Percentiles rank a stretch among this genome's conserved stretches.
These are phyloP conservation scores for Globisporangium viniferum DNA, from an alignment of 352 stramenopile species.

Conservation along the genomic window DNA sequence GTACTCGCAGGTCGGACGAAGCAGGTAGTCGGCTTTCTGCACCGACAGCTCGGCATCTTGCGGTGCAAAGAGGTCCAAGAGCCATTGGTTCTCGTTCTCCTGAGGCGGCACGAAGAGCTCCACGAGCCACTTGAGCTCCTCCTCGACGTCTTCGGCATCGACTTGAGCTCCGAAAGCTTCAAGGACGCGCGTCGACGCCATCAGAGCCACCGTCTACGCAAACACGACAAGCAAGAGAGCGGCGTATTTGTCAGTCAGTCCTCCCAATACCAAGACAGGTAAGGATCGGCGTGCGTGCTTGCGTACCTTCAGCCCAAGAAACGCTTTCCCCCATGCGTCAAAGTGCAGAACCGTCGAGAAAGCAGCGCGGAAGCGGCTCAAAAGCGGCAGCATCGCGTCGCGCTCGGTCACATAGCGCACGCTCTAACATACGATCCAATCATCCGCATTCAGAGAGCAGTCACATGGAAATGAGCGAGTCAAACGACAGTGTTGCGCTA, in stretches of 20 bases:
- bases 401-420: conserved; percentile 75
- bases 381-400: conserved; percentile 50
- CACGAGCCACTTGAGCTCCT: conserved; percentile 53
- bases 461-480: not conserved
- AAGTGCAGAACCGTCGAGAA: conserved; percentile 56
- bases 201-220: conserved; percentile 54
- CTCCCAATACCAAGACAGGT: too few species aligned
- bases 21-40: conserved; percentile 39
- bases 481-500: not conserved
- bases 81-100: conserved; percentile 43
- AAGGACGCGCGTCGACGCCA: conserved; percentile 57
- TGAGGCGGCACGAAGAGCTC: conserved; percentile 33
- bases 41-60: conserved; percentile 21
- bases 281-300: not conserved
- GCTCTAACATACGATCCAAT: conserved; percentile 27
- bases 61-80: conserved; percentile 49
- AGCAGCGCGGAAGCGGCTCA: conserved; percentile 45
- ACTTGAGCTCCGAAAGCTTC: conserved; percentile 63
- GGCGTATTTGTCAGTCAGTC: too few species aligned
- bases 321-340: conserved; percentile 38
- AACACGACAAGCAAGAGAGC: too few species aligned
- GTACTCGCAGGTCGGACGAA: conserved; percentile 62
- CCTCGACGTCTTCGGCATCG: conserved; percentile 27
- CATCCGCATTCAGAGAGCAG: not conserved
- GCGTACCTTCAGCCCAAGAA: conserved; percentile 47